A percentile compares a stretch with the other conserved stretches of the same genome.
These are phyloP conservation scores for Neonothopanus nambi DNA, from an alignment of 1,284 basidiomycete genomes.

Conservation along the genomic window DNA sequence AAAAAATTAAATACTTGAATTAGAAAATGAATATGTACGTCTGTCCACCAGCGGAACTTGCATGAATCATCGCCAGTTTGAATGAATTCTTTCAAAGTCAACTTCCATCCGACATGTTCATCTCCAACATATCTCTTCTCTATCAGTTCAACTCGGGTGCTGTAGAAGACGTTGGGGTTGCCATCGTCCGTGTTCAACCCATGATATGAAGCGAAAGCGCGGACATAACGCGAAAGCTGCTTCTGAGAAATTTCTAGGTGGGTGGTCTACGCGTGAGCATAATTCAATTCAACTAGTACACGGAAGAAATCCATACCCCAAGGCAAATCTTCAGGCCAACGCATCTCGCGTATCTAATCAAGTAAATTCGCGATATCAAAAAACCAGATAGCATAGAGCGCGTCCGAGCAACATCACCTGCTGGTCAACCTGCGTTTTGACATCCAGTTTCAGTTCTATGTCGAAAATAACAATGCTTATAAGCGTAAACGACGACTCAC, in stretches of 20 bases:
- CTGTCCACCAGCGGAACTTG: conserved; percentile 36
- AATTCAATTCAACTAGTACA: too few relatives aligned
- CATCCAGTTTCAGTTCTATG: background rate
- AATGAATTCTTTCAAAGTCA: conserved; percentile 35
- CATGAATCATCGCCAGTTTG: conserved; percentile 24
- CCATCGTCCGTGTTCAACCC: conserved; percentile 42
- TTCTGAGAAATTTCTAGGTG: conserved; percentile 23
- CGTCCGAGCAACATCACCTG: background rate
- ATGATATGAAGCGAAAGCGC: conserved; percentile 39
- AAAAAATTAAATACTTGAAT: too few relatives aligned
- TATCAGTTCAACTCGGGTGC: conserved; percentile 49
- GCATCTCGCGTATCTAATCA: conserved; percentile 18
- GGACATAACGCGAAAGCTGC: conserved; percentile 28
- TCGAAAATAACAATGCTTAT: too few relatives aligned
- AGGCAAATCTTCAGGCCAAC: conserved; percentile 20
- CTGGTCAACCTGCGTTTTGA: conserved; percentile 3
- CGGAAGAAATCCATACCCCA: conserved; percentile 13
- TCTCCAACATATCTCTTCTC: conserved; percentile 38
- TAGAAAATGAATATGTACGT: conserved; percentile 28
- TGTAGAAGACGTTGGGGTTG: conserved; percentile 40
- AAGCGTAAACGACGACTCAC: conserved; percentile 16
- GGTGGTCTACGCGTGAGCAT: too few relatives aligned
- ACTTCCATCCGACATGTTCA: conserved; percentile 34
- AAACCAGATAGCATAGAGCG: background rate
- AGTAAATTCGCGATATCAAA: background rate